Evolutionary conservation across 2,329 filamentous ascomycete genomes (phyloP), one percentile per base, ranked within the genome.

Genomic region (Talaromyces funiculosus): DNA sequence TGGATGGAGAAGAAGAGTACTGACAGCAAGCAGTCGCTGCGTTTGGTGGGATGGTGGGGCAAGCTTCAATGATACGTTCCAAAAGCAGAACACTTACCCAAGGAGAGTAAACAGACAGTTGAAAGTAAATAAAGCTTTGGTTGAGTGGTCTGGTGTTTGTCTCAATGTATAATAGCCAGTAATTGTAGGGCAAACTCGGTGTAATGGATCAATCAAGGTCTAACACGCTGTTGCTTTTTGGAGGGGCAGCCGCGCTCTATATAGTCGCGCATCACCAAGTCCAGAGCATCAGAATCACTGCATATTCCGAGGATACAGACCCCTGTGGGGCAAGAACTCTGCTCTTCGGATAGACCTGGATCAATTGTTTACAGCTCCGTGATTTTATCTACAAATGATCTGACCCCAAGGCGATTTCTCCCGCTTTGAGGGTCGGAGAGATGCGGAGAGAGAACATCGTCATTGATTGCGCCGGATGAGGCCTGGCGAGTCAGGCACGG

Each of bases 281-380:
- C n/a, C 26, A 31, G 47, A 51, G 47, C 16, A 35, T 35, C n/a
- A 51, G 29, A 33, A 35, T 51, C 12, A 29, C 47, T 51, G 26
- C 26, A 35, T 29, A 33, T 51, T 31, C 73, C 72, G 73, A 72
- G 68, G 73, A 70, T 74, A 73, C 71, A 72, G 70, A 72, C 33
- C 38, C 40, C 43, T 31, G 73, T 75, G 73, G 73, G 72, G 71
- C 73, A 67, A 18, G 53, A 53, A 64, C 10, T 29, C 26, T 49
- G 62, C 57, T 62, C 60, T 68, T 65, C 66, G 63, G 65, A 55
- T 31, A 24, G 37, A 53, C 49, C 58, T 31, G 26, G 45, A 33
- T 51, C 29, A 35, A 51, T 60, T 45, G 40, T 26, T 10, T 20
- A 40, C 53, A 61, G 14, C 31, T 56, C 40, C 42, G 43, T 54